Evolutionary conservation across 768 basidiomycete species (phyloP), one percentile per base, ranked within the genome.

Genomic region (Boletus rubroflammeus): DNA sequence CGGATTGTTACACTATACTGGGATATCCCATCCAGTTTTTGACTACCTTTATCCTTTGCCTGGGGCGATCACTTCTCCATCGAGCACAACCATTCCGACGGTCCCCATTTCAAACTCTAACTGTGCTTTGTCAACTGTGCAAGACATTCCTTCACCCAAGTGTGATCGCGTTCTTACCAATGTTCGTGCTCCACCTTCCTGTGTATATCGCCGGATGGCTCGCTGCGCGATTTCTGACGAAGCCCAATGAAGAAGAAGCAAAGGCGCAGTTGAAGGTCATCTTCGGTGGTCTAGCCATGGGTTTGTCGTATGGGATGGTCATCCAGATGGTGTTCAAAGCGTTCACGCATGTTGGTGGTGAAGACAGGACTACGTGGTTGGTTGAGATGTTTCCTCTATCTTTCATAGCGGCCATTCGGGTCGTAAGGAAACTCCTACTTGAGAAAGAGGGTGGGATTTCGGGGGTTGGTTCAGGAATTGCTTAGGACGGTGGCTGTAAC

Each of bases 191-290:
- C 23, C 78, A 81, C 31, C 58, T 84, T 10, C 86, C 86, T 1
- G 78, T 79, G 6, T 89, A 88, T 68, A 58, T 81, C 40, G 65
- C 79, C 19, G 80, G 79, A 23, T 50, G 57, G 13, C 62, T 81
- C n/a, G 69, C 73, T 17, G 75, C 75, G 35, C 74, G 72, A 41
- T 59, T 75, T 44, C 60, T 86, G 26, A 75, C 75, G 10, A 64
- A 63, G 0, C 63, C 72, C 14, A 78, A 80, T 32, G 86, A 88
- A 63, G 78, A 86, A 62, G 87, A 88, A 62, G 78, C 80, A 29
- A 71, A 79, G 46, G 85, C 86, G n/a, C 86, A 89, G 68, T 88
- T 81, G 68, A 86, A 87, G 68, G 74, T 82, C 43, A 73, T 84
- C 9, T 78, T 84, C 25, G 85, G 84, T 3, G 79, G 79, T 3